Conservation (phyloP, 495 filamentous ascomycete genomes). For the Letharia columbiana region DNA sequence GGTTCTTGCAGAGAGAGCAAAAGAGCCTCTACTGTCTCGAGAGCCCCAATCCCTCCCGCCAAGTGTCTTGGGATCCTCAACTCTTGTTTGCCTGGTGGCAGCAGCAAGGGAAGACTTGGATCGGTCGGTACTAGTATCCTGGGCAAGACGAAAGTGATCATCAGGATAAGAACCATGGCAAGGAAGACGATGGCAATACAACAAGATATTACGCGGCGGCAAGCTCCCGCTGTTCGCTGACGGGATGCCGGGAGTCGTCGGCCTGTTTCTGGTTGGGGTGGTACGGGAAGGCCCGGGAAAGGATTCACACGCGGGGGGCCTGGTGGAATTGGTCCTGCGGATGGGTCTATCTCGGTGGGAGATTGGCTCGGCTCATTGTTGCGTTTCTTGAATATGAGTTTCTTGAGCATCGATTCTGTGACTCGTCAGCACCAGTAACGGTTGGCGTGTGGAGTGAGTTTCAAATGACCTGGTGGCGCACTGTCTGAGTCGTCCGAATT, state of each 20-base stretch:
- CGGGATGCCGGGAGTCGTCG: neutral
- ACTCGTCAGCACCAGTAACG: neutral
- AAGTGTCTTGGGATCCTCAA: too few relatives aligned
- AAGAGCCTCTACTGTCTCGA: too few relatives aligned
- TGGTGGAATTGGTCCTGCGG: neutral
- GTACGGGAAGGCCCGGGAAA: neutral
- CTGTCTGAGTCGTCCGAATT: neutral
- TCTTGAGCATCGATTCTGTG: neutral
- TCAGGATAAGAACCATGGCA: too few relatives aligned
- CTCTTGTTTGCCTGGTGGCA: too few relatives aligned
- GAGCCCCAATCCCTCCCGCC: too few relatives aligned
- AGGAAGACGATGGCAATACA: too few relatives aligned
- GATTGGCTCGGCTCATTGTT: neutral
- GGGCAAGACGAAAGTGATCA: too few relatives aligned
- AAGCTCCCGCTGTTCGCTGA: too few relatives aligned
- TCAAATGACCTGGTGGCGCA: neutral
- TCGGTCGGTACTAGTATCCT: too few relatives aligned
- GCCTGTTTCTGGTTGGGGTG: neutral
- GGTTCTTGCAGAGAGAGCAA: too few relatives aligned
- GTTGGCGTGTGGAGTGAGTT: neutral
- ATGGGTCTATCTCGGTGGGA: neutral
- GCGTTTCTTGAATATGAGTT: neutral
- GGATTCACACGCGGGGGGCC: neutral
- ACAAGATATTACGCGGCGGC: too few relatives aligned
- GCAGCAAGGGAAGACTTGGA: too few relatives aligned